Evolutionary conservation across 2,329 filamentous ascomycete species (phyloP).

Genomic region (Zymoseptoria pseudotritici): DNA sequence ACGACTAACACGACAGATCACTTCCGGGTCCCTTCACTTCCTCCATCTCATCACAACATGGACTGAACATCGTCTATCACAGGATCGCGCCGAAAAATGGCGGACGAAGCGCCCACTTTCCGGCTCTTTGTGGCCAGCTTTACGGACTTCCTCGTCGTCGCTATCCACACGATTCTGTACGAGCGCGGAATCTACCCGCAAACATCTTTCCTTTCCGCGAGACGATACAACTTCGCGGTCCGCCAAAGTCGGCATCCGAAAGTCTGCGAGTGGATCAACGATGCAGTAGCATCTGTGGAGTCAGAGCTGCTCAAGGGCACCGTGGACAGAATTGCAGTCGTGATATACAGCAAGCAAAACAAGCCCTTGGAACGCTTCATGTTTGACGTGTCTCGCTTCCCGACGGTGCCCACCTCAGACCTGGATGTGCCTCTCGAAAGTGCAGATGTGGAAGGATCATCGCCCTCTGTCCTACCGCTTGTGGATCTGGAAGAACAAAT

Average conservation of each 20-base stretch:
- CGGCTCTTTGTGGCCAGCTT: slow-evolving; percentile 60
- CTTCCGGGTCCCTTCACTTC: background rate
- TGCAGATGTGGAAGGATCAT: slow-evolving; percentile 16
- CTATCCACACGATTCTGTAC: slow-evolving; percentile 79
- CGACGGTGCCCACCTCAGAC: slow-evolving; percentile 40
- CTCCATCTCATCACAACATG: background rate
- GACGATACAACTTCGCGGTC: slow-evolving; percentile 76
- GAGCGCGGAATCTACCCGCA: slow-evolving; percentile 72
- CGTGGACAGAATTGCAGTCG: slow-evolving; percentile 49
- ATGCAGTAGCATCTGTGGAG: slow-evolving; percentile 66
- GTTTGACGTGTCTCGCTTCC: slow-evolving; percentile 53
- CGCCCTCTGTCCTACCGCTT: slow-evolving; percentile 20
- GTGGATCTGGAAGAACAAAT: slow-evolving; percentile 65
- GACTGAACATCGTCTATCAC: background rate
- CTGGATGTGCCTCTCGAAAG: slow-evolving; percentile 46
- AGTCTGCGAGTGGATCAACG: slow-evolving; percentile 77
- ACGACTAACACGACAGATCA: background rate
- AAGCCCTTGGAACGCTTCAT: slow-evolving; percentile 54
- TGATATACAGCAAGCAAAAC: slow-evolving; percentile 46
- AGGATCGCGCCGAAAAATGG: slow-evolving; percentile 8
- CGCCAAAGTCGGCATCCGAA: slow-evolving; percentile 79
- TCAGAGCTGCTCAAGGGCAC: slow-evolving; percentile 58
- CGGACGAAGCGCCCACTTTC: slow-evolving; percentile 32
- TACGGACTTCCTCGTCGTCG: slow-evolving; percentile 70
- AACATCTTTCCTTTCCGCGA: slow-evolving; percentile 67